Evolutionary conservation across 345 rosid genomes (phyloP), one percentile per base, ranked within the genome.

Genomic region (Leavenworthia alabamica): DNA sequence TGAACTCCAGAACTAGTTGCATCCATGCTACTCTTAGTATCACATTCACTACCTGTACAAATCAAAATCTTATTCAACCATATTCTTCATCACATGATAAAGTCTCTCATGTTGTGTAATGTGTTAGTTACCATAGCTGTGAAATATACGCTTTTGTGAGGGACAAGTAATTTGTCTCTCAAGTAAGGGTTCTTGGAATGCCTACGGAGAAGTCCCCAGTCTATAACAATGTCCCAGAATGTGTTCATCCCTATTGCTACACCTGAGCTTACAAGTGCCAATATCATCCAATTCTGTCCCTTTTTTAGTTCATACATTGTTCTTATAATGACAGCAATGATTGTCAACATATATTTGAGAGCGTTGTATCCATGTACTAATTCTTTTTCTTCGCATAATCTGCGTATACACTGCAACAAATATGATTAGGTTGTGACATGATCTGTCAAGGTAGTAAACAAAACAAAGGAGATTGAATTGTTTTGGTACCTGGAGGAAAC

Each of bases 181-280:
- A 89, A 64, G 56, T 51, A 86, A 16, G 63, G 69, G 56, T 86
- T 86, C 73, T 71, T 73, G 14, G 96, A 89, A 44, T 76, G 77
- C 61, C 84, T 74, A 36, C 76, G 74, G 35, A 86, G 72, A 7
- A 89, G 89, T 28, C 96, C 97, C 91, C 89, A 86, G 52, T 86
- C 89, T 6, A 82, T 26, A 7, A 72, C 91, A 40, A 86, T 71
- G 56, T 89, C 95, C 89, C 89, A 86, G 45, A 76, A 89, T 15
- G 81, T 80, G 58, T 68, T 84, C 74, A 77, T 59, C 2, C 61
- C 61, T 14, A 62, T 55, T 1, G 83, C 89, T 2, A 77, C 66
- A 43, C 76, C 81, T 24, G 96, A 83, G 82, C 93, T 77, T 55
- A 78, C 57, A 49, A 84, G 67, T 35, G 89, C 89, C 68, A 84